These are phyloP conservation scores for Fusarium vanettenii DNA, from an alignment of 2,329 filamentous ascomycete genomes.

Conservation along the genomic window DNA sequence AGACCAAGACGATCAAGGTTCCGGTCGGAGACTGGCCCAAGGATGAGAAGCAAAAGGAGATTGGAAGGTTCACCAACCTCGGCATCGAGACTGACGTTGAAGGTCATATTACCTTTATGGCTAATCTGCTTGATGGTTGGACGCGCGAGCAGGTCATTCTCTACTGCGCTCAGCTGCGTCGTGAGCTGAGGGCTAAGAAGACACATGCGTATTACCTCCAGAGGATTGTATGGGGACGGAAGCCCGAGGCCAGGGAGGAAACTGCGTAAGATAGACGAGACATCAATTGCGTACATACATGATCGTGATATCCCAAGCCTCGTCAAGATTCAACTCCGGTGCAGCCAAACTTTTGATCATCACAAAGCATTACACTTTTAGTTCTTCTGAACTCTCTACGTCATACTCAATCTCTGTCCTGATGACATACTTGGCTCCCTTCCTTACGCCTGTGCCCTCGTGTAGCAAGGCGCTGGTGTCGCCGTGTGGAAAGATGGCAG, in stretches of 20 bases:
- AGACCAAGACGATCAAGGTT: slow-evolving; percentile 36
- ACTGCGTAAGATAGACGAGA: not conserved
- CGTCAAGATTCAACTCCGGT: not conserved
- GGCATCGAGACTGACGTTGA: slow-evolving; percentile 51
- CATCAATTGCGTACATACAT: slow-evolving; percentile 9
- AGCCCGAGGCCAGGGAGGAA: slow-evolving; percentile 13
- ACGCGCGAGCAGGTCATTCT: slow-evolving; percentile 45
- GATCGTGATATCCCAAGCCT: not conserved
- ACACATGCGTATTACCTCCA: slow-evolving; percentile 46
- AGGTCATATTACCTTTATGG: slow-evolving; percentile 48
- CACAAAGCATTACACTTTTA: not conserved
- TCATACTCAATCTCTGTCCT: slow-evolving; percentile 79
- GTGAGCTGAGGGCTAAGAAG: slow-evolving; percentile 43
- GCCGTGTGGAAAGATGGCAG: slow-evolving; percentile 77
- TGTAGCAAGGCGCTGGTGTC: slow-evolving; percentile 74
- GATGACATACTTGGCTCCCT: slow-evolving; percentile 76
- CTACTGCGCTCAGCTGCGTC: slow-evolving; percentile 48
- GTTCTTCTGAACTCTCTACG: slow-evolving; percentile 53
- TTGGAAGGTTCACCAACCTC: slow-evolving; percentile 44
- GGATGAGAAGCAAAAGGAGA: slow-evolving; percentile 29
- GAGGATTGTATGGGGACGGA: slow-evolving; percentile 42
- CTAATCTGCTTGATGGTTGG: slow-evolving; percentile 51
- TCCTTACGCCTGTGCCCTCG: slow-evolving; percentile 77
- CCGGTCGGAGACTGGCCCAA: slow-evolving; percentile 36
- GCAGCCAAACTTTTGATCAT: not conserved